phyloP scores from a whole-genome alignment of 2,329 filamentous ascomycete genomes.

The Nemania serpens region DNA sequence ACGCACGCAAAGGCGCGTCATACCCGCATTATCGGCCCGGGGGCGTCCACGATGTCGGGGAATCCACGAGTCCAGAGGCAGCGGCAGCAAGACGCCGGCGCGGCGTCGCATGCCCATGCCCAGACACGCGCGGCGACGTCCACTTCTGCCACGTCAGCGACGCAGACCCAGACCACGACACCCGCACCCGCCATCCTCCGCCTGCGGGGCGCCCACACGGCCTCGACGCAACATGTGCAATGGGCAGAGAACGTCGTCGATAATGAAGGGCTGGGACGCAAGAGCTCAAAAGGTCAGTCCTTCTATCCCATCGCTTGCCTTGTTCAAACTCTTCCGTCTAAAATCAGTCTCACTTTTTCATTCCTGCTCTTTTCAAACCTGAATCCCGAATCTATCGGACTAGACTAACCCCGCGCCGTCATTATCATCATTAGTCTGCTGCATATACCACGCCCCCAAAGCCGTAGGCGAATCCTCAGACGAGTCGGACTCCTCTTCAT shows the following conservation, averaged over 20 bases:
- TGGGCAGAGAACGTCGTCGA: conserved; percentile 95
- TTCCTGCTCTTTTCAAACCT: not conserved
- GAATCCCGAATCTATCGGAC: not conserved
- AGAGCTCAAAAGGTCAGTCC: conserved; percentile 83
- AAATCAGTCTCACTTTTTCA: too few relatives aligned
- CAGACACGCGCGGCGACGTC: conserved; percentile 6
- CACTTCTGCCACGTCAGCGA: conserved; percentile 26
- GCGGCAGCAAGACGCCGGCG: conserved; percentile 7
- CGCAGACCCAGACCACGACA: conserved; percentile 33
- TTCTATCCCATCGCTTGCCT: too few relatives aligned
- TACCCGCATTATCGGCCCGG: not conserved
- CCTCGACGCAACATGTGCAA: conserved; percentile 68
- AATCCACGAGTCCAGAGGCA: conserved; percentile 6
- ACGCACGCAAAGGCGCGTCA: too few relatives aligned
- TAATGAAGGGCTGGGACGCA: conserved; percentile 92
- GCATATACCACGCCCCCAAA: conserved; percentile 91
- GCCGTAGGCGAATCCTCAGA: conserved; percentile 77
- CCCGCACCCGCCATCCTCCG: conserved; percentile 51
- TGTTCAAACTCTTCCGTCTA: too few relatives aligned
- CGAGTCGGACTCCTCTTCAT: conserved; percentile 53
- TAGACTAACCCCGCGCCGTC: conserved; percentile 13
- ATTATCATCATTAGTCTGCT: conserved; percentile 72
- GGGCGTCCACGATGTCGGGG: conserved; percentile 15
- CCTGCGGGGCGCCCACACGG: conserved; percentile 54
- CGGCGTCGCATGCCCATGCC: conserved; percentile 19